Base-by-base conservation (phyloP, 306 rosid genomes). In the Medicago ruthenica region DNA sequence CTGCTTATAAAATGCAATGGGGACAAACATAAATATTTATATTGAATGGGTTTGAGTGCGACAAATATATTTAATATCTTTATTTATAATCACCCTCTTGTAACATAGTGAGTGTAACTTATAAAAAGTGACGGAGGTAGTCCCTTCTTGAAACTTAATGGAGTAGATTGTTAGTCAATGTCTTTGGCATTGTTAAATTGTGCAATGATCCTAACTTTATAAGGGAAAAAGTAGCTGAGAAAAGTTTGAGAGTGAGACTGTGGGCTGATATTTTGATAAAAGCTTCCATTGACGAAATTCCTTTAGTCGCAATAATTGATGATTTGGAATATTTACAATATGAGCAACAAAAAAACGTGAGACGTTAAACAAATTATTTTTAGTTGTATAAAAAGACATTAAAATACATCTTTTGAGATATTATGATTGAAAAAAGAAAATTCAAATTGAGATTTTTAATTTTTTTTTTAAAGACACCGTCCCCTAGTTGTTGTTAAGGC, bases 281-380 rank as follows among this genome's bases (percentile, higher is more conserved):
- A 24, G 53, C 47, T 41, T 41, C 48, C 12, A 48, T 9, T 51
- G 63, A 55, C 0, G 20, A 83, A 60, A 40, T 21, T 68, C 21
- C 24, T 53, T 55, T 24, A 22, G 13, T 2, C 4, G 47, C 45
- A 9, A 41, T 41, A 41, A 41, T 41, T 41, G 47, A 65, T 59
- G 82, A 17, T 67, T 64, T 70, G 54, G 61, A 63, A 65, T 78
- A 17, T 42, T 54, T 4, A 40, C 54, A 72, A 48, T 27, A 65
- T 64, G 74, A 68, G 42, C 41, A 69, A 36, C 36, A 80, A 73
- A 80, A 68, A 80, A 74, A 40, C 61, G 81, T 39, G 76, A 66
- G 12, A 58, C n/a, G 62, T 66, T 14, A 11, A 15, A 54, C n/a
- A n/a, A 17, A 44, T 71, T 20, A 12, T 2, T 53, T 74, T 72